Evolutionary conservation across 2,329 filamentous ascomycete species (phyloP).

Genomic region (Alternaria infectoria): DNA sequence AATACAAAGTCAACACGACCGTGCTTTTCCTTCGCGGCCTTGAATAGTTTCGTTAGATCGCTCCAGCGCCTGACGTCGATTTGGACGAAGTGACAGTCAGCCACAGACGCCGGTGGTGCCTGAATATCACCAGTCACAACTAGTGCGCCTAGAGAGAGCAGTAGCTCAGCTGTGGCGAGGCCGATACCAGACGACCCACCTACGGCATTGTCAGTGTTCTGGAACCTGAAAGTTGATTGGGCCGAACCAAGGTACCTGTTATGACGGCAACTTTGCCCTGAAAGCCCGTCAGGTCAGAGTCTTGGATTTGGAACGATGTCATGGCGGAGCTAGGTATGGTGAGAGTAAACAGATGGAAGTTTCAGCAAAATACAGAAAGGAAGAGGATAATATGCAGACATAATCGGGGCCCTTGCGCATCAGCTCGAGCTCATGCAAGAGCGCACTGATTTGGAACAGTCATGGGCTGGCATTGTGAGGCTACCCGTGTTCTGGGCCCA

Average conservation of each 20-base stretch:
- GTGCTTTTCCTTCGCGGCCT: conserved; percentile 52
- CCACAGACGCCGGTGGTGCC: conserved; percentile 31
- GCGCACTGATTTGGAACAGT: background rate
- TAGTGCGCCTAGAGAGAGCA: conserved; percentile 60
- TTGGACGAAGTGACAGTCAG: conserved; percentile 33
- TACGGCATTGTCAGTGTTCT: conserved; percentile 18
- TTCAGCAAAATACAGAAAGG: background rate
- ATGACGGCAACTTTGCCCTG: conserved; percentile 29
- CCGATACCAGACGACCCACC: conserved; percentile 67
- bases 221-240: background rate
- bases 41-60: conserved; percentile 60
- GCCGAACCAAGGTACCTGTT: conserved; percentile 18
- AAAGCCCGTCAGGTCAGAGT: conserved; percentile 24
- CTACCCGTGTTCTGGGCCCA: background rate
- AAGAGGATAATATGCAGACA: conserved; percentile 9
- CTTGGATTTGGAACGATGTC: conserved; percentile 29
- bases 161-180: conserved; percentile 59
- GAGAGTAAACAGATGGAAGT: background rate
- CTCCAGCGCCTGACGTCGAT: conserved; percentile 59
- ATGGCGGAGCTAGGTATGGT: conserved; percentile 12
- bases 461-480: background rate
- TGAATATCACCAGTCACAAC: conserved; percentile 63
- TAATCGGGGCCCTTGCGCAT: background rate
- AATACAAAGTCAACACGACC: conserved; percentile 57
- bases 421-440: background rate